Conservation (phyloP, 2,329 filamentous ascomycete species). For the Gnomoniopsis sp. region DNA sequence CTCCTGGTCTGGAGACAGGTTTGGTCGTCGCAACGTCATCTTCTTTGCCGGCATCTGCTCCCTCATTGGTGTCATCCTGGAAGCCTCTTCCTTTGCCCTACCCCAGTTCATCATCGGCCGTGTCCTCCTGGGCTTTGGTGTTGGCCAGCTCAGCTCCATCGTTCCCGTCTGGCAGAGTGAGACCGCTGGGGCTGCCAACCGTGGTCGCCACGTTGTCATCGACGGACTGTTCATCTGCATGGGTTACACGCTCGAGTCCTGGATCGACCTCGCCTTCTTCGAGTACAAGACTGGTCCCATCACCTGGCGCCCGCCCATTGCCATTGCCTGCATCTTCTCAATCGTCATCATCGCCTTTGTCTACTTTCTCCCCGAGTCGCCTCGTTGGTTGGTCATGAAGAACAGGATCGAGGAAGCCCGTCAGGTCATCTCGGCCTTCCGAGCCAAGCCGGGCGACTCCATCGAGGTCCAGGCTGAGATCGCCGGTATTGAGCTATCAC, state of each 20-base stretch:
- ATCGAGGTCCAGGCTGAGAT: slow-evolving; percentile 17
- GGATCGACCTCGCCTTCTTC: slow-evolving; percentile 20
- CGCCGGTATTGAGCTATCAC: slow-evolving; percentile 17
- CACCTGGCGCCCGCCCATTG: slow-evolving; percentile 20
- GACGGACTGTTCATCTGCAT: slow-evolving; percentile 20
- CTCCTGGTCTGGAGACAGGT: slow-evolving; percentile 38
- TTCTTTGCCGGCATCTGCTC: slow-evolving; percentile 46
- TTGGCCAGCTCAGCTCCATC: slow-evolving; percentile 44
- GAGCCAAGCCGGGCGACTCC: slow-evolving; percentile 14
- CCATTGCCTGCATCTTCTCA: slow-evolving; percentile 16
- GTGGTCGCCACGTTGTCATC: slow-evolving; percentile 23
- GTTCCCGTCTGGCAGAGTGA: slow-evolving; percentile 28
- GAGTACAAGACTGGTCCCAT: slow-evolving; percentile 19
- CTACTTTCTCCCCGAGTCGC: slow-evolving; percentile 19
- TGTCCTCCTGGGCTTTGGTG: slow-evolving; percentile 47
- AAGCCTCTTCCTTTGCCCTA: slow-evolving; percentile 42
- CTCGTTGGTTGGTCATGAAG: slow-evolving; percentile 19
- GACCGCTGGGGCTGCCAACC: slow-evolving; percentile 20
- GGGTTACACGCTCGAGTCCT: slow-evolving; percentile 19
- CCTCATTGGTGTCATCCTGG: slow-evolving; percentile 45
- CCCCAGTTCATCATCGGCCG: slow-evolving; percentile 48
- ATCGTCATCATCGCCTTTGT: slow-evolving; percentile 12
- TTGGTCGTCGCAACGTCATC: slow-evolving; percentile 48
- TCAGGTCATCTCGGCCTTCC: slow-evolving; percentile 17
- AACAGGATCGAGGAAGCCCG: slow-evolving; percentile 15